Conservation (phyloP, 1,284 basidiomycete genomes). For the Inonotus hispidus region DNA sequence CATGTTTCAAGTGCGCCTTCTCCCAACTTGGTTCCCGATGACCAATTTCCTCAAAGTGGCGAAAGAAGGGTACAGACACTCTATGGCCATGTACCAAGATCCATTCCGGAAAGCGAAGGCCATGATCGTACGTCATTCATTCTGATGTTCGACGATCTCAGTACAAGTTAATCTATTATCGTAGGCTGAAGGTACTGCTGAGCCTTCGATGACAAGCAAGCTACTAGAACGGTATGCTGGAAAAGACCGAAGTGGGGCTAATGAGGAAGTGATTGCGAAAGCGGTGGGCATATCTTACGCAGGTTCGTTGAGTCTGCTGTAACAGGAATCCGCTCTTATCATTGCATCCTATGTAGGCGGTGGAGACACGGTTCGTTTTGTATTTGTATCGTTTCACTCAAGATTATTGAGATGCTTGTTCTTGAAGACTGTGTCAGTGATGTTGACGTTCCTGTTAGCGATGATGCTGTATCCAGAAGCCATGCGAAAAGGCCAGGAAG, state of each 20-base stretch:
- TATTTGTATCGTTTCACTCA: not conserved
- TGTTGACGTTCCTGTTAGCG: constrained; percentile 17
- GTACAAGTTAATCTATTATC: not conserved
- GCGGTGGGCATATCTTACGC: not conserved
- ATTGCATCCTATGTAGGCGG: constrained; percentile 17
- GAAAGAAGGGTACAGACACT: constrained; percentile 39
- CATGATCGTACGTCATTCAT: constrained; percentile 7
- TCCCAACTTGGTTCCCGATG: constrained; percentile 17
- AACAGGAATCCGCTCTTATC: too few species aligned
- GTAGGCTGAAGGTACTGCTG: not conserved
- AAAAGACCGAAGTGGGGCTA: not conserved
- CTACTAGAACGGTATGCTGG: constrained; percentile 3
- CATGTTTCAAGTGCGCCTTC: not conserved
- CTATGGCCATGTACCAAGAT: constrained; percentile 7
- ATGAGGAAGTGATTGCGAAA: constrained; percentile 1
- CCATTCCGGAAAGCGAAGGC: constrained; percentile 5
- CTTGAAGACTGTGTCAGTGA: constrained; percentile 5
- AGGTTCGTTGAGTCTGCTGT: not conserved
- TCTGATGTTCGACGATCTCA: not conserved
- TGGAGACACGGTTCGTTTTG: constrained; percentile 17
- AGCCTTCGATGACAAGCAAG: constrained; percentile 13
- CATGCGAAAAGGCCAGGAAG: constrained; percentile 15
- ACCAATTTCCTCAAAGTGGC: constrained; percentile 41
- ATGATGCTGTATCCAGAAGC: constrained; percentile 17
- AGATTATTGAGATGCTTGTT: not conserved